phyloP scores from a whole-genome alignment of 2,329 filamentous ascomycete genomes.

The Neopestalotiopsis clavispora region DNA sequence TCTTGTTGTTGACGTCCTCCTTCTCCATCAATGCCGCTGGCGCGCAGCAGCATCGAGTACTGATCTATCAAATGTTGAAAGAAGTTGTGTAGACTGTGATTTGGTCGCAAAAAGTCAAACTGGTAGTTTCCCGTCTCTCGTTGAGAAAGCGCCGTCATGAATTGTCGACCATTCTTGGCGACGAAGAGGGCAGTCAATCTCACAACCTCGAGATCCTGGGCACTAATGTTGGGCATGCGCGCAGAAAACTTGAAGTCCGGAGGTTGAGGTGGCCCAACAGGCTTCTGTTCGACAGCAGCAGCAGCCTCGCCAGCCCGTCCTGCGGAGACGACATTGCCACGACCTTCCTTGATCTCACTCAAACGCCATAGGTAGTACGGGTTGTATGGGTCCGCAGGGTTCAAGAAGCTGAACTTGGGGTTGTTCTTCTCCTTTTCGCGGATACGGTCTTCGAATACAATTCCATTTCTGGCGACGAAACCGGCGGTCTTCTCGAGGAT shows the following conservation, averaged over 20 bases:
- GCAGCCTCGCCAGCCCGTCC: constrained; percentile 71
- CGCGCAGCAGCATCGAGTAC: constrained; percentile 79
- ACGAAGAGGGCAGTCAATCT: constrained; percentile 87
- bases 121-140: constrained; percentile 89
- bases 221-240: constrained; percentile 95
- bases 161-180: constrained; percentile 89
- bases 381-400: constrained; percentile 80
- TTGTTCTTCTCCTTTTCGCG: constrained; percentile 83
- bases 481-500: constrained; percentile 93
- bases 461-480: constrained; percentile 76
- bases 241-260: constrained; percentile 91
- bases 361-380: constrained; percentile 91
- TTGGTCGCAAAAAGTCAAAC: constrained; percentile 93
- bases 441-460: constrained; percentile 80
- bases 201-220: constrained; percentile 81
- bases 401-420: constrained; percentile 91
- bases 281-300: constrained; percentile 63
- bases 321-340: constrained; percentile 78
- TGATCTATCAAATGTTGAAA: constrained; percentile 93
- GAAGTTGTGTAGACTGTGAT: constrained; percentile 95
- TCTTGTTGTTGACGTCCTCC: constrained; percentile 73
- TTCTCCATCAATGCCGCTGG: constrained; percentile 69
- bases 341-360: constrained; percentile 81
- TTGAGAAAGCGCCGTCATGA: constrained; percentile 88
- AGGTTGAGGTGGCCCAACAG: constrained; percentile 83